These are phyloP conservation scores for Rosa chinensis DNA, from an alignment of 306 rosid species.

Conservation along the genomic window DNA sequence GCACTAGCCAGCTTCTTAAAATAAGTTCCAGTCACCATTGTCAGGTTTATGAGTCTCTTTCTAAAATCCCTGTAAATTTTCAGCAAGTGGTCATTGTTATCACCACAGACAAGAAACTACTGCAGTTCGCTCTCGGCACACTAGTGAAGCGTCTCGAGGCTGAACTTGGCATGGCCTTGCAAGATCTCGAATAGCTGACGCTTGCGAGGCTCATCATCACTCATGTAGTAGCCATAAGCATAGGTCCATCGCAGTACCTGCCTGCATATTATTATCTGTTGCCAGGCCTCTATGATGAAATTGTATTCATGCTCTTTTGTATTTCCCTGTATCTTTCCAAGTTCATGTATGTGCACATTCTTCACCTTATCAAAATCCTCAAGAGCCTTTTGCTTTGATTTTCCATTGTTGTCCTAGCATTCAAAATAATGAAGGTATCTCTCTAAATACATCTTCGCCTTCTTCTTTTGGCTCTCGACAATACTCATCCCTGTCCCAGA, in stretches of 20 bases:
- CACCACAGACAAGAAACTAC: no score
- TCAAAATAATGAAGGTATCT: background rate
- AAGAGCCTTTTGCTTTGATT: background rate
- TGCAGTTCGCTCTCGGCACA: background rate
- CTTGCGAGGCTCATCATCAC: background rate
- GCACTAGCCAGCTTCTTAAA: conserved; percentile 1
- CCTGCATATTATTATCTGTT: conserved; percentile 3
- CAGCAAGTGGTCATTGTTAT: background rate
- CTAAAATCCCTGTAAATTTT: no score
- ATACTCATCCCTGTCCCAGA: background rate
- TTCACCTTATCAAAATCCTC: background rate
- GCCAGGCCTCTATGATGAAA: background rate
- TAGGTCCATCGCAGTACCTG: background rate
- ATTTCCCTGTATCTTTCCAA: background rate
- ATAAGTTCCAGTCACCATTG: background rate
- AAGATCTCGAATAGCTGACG: background rate
- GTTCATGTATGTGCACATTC: background rate
- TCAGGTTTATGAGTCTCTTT: background rate
- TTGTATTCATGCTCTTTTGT: no score
- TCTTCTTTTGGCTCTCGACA: background rate
- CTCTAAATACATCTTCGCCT: background rate
- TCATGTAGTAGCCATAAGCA: background rate
- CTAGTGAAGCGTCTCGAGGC: conserved; percentile 11
- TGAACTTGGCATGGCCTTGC: conserved; percentile 1
- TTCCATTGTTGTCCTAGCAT: background rate